Evolutionary conservation across 2,329 filamentous ascomycete genomes (phyloP), one percentile per base, ranked within the genome.

Genomic region (Phoma sp.): DNA sequence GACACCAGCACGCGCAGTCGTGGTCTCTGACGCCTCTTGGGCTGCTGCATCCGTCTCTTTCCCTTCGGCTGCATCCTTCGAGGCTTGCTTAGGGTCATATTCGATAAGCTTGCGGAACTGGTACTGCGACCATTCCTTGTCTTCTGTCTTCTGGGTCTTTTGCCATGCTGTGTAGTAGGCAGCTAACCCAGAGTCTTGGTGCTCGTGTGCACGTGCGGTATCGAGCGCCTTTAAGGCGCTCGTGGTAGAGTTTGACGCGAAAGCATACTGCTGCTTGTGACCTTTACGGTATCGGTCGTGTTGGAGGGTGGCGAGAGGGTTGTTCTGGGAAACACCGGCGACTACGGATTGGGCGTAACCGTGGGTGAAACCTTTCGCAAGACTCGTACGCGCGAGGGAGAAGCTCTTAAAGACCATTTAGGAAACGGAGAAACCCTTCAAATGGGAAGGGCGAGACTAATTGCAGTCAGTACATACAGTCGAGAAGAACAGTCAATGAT

Each of bases 331-430:
- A 80, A 87, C 83, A 70, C 92, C 93, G 73, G 95, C 95, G 80
- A 99, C 92, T 79, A 98, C 89, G 61, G 93, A 96, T 77, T 98
- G 93, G 69, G 93, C 93, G 85, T 97, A 98, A 80, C 93, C 93
- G 86, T 98, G 92, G 77, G 92, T 93, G 77, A 98, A 90, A 73
- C 93, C 92, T 83, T 98, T 98, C 74, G 91, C 88, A 80, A 97
- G 90, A 89, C 91, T 93, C 85, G 93, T 91, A 83, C 95, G 93
- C 87, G 96, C 92, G 84, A 98, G 91, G 83, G 87, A 84, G 73
- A 86, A 85, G 71, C 87, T 87, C 78, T 89, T 89, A 72, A 81
- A 80, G 73, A 81, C 78, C 93, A 97, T 98, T 96, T 96, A 96
- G 91, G 84, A 86, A 77, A 85, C 81, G 75, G 78, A 79, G 61